Percentiles rank a stretch among this genome's conserved stretches.
Conservation (phyloP, 495 filamentous ascomycete species). For the Penicillium lividum region DNA sequence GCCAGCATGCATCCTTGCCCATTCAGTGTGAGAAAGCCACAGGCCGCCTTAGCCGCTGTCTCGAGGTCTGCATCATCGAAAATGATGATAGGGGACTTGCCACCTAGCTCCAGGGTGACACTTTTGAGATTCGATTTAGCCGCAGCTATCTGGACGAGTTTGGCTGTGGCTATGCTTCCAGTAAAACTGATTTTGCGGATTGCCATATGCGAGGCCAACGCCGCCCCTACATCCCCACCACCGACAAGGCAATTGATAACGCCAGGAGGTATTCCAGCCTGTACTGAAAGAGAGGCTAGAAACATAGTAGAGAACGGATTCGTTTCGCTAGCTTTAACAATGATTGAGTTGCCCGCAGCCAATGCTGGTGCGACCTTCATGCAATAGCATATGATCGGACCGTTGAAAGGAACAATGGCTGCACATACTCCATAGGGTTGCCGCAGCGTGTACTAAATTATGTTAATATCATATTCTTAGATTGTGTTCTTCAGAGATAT, state of each 20-base stretch:
- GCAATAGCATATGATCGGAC: not conserved
- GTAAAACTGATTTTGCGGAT: conserved; percentile 27
- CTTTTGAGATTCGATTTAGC: too few relatives aligned
- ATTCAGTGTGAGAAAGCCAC: too few relatives aligned
- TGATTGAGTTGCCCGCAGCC: conserved; percentile 5
- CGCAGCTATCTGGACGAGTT: conserved; percentile 21
- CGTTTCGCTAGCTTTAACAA: conserved; percentile 8
- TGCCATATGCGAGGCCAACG: conserved; percentile 17
- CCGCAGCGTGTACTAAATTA: too few relatives aligned
- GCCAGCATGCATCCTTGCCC: too few relatives aligned
- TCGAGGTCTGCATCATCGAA: too few relatives aligned
- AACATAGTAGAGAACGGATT: not conserved
- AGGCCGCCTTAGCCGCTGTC: too few relatives aligned
- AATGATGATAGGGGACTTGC: too few relatives aligned
- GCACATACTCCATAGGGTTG: conserved; percentile 2
- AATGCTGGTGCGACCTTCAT: conserved; percentile 5
- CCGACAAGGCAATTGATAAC: conserved; percentile 87
- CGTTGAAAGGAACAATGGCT: conserved; percentile 7
- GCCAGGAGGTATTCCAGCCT: conserved; percentile 86
- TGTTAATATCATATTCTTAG: too few relatives aligned
- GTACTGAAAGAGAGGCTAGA: not conserved
- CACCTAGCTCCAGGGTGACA: too few relatives aligned
- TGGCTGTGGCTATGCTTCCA: conserved; percentile 17
- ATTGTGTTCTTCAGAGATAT: too few relatives aligned
- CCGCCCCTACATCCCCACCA: conserved; percentile 59